Evolutionary conservation across 2,329 filamentous ascomycete genomes (phyloP).

Genomic region (Metarhizium rileyi): DNA sequence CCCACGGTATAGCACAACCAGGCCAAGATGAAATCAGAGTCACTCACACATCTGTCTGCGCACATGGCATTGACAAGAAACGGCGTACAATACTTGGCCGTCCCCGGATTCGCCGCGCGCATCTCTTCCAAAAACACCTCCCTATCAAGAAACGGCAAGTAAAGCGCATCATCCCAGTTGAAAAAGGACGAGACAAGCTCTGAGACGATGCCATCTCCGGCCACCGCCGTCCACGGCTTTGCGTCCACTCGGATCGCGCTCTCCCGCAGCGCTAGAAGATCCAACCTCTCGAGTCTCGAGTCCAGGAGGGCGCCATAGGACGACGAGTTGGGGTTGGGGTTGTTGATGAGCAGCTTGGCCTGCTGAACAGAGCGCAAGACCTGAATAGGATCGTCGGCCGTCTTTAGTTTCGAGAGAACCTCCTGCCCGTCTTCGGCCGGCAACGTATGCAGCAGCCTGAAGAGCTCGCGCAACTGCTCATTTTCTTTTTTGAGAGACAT

Average conservation of each 20-base stretch:
- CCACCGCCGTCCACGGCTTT: slow-evolving; percentile 20
- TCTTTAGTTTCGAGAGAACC: slow-evolving; percentile 5
- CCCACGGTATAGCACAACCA: background rate
- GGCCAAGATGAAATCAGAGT: background rate
- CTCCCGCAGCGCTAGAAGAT: slow-evolving; percentile 8
- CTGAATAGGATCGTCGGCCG: slow-evolving; percentile 5
- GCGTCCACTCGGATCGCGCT: slow-evolving; percentile 17
- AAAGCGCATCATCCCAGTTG: slow-evolving; percentile 18
- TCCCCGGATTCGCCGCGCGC: slow-evolving; percentile 8
- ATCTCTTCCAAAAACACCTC: slow-evolving; percentile 19
- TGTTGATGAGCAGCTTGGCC: background rate
- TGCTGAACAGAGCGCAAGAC: slow-evolving; percentile 4
- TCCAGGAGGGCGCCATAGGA: background rate
- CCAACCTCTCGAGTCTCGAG: slow-evolving; percentile 3
- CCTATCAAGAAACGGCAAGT: slow-evolving; percentile 16
- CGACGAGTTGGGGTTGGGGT: background rate
- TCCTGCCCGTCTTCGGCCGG: slow-evolving; percentile 4
- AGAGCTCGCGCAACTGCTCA: slow-evolving; percentile 10
- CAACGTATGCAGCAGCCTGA: slow-evolving; percentile 3
- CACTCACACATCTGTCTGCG: slow-evolving; percentile 19
- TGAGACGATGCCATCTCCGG: slow-evolving; percentile 21
- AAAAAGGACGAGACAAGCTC: slow-evolving; percentile 21
- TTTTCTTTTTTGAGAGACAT: slow-evolving; percentile 9
- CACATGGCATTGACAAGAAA: slow-evolving; percentile 24
- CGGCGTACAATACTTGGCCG: slow-evolving; percentile 19